Percentiles rank a stretch among this genome's conserved stretches.
Conservation (phyloP, 257 asterid genomes). For the Gentiana macrophylla region DNA sequence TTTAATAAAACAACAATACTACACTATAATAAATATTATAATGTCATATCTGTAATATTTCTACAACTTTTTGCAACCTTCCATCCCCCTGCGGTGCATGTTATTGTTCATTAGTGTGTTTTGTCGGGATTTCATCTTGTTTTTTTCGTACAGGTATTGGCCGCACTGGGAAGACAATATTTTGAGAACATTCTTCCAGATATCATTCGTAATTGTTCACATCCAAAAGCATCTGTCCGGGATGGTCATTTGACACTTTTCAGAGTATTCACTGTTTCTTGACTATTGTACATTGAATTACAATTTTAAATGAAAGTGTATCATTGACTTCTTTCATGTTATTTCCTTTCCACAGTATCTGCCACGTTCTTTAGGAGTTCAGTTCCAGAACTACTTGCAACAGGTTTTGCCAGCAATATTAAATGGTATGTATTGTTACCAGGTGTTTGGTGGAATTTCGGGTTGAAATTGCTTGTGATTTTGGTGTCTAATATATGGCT, state of each 20-base stretch:
- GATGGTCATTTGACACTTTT: slow-evolving; percentile 90
- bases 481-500: too few relatives aligned
- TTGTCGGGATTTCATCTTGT: too few relatives aligned
- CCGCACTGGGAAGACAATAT: slow-evolving; percentile 86
- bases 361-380: slow-evolving; percentile 90
- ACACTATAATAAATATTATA: too few relatives aligned
- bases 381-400: slow-evolving; percentile 96
- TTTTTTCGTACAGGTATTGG: slow-evolving; percentile 52
- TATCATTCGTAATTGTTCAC: slow-evolving; percentile 76
- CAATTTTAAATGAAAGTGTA: too few relatives aligned
- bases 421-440: slow-evolving; percentile 43
- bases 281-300: neutral
- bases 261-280: slow-evolving; percentile 37
- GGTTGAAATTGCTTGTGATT: too few relatives aligned
- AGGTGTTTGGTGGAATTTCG: too few relatives aligned
- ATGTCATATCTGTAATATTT: too few relatives aligned
- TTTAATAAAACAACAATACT: too few relatives aligned
- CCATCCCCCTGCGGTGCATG: too few relatives aligned
- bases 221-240: slow-evolving; percentile 87
- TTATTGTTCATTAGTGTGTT: too few relatives aligned
- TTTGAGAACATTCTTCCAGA: slow-evolving; percentile 90
- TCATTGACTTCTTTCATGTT: slow-evolving; percentile 6
- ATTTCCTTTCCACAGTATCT: slow-evolving; percentile 55
- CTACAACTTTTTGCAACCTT: too few relatives aligned
- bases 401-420: slow-evolving; percentile 93